These are phyloP conservation scores for Huntiella bhutanensis DNA, from an alignment of 2,329 filamentous ascomycete species.

Conservation along the genomic window DNA sequence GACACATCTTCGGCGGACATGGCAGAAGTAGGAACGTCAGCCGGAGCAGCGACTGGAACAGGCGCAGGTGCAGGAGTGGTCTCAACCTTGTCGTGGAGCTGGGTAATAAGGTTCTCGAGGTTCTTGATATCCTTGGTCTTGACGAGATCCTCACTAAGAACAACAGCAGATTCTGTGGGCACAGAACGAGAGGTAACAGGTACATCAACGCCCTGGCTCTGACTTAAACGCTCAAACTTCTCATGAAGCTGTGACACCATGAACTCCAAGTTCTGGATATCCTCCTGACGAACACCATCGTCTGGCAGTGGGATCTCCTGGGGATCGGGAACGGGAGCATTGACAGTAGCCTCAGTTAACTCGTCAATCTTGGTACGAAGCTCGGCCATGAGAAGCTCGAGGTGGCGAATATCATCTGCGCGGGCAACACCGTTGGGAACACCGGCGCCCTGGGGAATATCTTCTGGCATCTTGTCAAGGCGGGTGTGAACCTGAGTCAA, in stretches of 20 bases:
- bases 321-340: conserved; percentile 30
- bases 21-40: conserved; percentile 19
- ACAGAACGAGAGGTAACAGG: not conserved
- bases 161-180: not conserved
- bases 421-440: conserved; percentile 23
- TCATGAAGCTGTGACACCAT: conserved; percentile 8
- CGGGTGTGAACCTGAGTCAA: conserved; percentile 5
- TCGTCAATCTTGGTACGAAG: conserved; percentile 64
- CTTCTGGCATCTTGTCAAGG: conserved; percentile 19
- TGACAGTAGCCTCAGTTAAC: conserved; percentile 6
- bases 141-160: conserved; percentile 28
- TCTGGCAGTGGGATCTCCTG: conserved; percentile 10
- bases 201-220: conserved; percentile 1
- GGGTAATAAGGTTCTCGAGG: conserved; percentile 63
- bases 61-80: conserved; percentile 17
- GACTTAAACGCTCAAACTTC: conserved; percentile 9
- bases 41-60: conserved; percentile 22
- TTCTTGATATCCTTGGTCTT: conserved; percentile 64
- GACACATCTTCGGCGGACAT: conserved; percentile 13
- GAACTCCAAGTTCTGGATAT: conserved; percentile 11
- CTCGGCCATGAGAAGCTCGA: conserved; percentile 68
- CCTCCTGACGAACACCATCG: conserved; percentile 6
- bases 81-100: conserved; percentile 72
- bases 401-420: conserved; percentile 64
- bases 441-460: conserved; percentile 18